Evolutionary conservation across 257 asterid species (phyloP), one percentile per base, ranked within the genome.

Genomic region (Salvia miltiorrhiza): DNA sequence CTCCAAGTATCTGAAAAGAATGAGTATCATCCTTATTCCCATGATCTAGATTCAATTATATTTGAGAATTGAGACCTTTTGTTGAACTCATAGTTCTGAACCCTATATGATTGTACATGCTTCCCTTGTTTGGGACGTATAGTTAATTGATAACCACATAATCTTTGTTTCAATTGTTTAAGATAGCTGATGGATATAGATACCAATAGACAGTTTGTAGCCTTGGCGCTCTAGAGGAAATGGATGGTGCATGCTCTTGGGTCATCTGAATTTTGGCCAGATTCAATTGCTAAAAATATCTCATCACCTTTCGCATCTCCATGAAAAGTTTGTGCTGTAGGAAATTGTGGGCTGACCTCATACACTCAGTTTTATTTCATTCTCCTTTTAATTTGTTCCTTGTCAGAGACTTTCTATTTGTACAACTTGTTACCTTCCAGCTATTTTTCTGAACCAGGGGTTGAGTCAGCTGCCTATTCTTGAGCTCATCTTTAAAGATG

Each of bases 401-500:
- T 65, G 19, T 63, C 16, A 13, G 33, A 14, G 68, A 37, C 45
- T 69, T 23, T 17, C 14, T 53, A 16, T 57, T 49, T 54, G 43
- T 58, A 32, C 68, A 67, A n/a, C 58, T 26, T 9, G 33, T 67
- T 53, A 45, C 65, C 39, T 73, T 48, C 83, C 87, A 80, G 83
- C 59, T 69, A 54, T 63, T 72, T n/a, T 35, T 52, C 76, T 70
- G 75, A 75, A 69, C 62, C 68, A 62, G 80, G 73, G 73, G 41
- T 73, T 21, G 63, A 67, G 48, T 61, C 35, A 33, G 71, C 79
- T 76, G 60, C 75, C 54, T 56, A 76, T 67, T 67, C 44, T 79
- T 70, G 74, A 68, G 72, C 70, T 63, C 80, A 57, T 72, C 78
- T 54, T 76, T 68, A 67, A 78, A 74, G 87, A 86, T 82, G 87